Base-by-base conservation (phyloP, 2,329 filamentous ascomycete species). In the Botrytis medusae region DNA sequence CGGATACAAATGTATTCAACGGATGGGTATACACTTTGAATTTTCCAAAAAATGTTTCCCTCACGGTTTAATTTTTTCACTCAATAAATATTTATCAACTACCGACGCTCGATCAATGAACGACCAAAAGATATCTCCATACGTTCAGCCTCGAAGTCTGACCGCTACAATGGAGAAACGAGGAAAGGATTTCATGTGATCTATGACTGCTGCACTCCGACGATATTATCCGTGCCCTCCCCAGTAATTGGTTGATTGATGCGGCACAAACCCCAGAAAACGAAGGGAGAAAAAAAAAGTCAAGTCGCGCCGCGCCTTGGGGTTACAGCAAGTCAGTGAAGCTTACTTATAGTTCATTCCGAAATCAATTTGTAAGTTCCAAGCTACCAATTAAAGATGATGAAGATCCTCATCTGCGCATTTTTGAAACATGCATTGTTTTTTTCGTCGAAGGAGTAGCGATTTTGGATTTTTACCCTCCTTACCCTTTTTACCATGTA, bases 331-430 rank as follows among this genome's bases (percentile, higher is more conserved):
- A 42, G 62, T 12, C 48, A 46, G 60, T 4, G 37, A 42, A 62
- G 25, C 20, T 61, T 48, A 48, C 46, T 48, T 22, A 10, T 25
- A 44, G 42, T 44, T 51, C 48, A n/a, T 51, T n/a, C 40, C 48
- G 48, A n/a, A 54, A n/a, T n/a, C 48, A n/a, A 14, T 51, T n/a
- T 51, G 34, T 40, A 61, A n/a, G 51, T 25, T 61, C 59, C 25
- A 64, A 48, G 44, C 42, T 65, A 48, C 63, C 32, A 51, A 67
- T 51, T n/a, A n/a, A 20, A 51, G 48, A 51, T 6, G 34, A 54
- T 57, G 46, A 57, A 54, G 64, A 57, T 68, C 46, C 46, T 68
- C 48, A 68, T 68, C 46, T 67, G 64, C 32, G 44, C 12, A 40
- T 1, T 0, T 18, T 40, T 40, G 64, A 67, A 54, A 67, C 46